Conservation (phyloP, 495 filamentous ascomycete genomes). For the Aspergillus sclerotioniger region DNA sequence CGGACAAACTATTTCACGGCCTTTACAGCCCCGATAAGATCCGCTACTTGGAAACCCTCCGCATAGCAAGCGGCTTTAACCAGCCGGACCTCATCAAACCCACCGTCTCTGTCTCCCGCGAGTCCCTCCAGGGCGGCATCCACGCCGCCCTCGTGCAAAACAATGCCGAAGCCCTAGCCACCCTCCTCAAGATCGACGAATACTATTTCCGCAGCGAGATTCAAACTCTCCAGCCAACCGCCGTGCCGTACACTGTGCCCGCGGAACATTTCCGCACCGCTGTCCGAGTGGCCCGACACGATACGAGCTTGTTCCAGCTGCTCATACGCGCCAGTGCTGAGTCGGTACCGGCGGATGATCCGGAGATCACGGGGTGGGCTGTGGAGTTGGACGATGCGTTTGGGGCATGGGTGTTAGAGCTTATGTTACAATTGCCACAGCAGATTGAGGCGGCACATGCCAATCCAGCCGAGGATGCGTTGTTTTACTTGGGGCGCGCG, state of each 20-base stretch:
- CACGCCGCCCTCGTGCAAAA: slow-evolving; percentile 29
- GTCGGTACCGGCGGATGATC: slow-evolving; percentile 33
- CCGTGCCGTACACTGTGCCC: slow-evolving; percentile 25
- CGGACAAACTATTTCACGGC: slow-evolving; percentile 26
- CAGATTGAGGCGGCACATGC: slow-evolving; percentile 17
- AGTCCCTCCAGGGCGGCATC: slow-evolving; percentile 37
- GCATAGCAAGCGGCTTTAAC: slow-evolving; percentile 29
- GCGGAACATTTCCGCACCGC: slow-evolving; percentile 32
- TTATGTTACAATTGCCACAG: slow-evolving; percentile 33
- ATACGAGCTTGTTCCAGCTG: slow-evolving; percentile 30
- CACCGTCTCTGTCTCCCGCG: slow-evolving; percentile 22
- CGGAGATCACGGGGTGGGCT: slow-evolving; percentile 37
- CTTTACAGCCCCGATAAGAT: slow-evolving; percentile 14
- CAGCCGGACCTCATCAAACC: neutral
- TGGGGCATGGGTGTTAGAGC: slow-evolving; percentile 37
- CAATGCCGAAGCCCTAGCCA: slow-evolving; percentile 30
- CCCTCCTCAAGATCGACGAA: slow-evolving; percentile 43
- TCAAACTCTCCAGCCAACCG: neutral
- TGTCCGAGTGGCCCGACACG: slow-evolving; percentile 21
- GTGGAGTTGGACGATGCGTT: slow-evolving; percentile 28
- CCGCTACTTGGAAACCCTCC: slow-evolving; percentile 35
- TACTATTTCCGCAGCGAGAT: slow-evolving; percentile 24
- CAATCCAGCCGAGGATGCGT: slow-evolving; percentile 11
- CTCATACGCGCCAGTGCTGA: slow-evolving; percentile 42
- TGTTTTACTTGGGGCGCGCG: slow-evolving; percentile 32